phyloP scores from a whole-genome alignment of 345 rosid species.

The Tarenaya hassleriana region DNA sequence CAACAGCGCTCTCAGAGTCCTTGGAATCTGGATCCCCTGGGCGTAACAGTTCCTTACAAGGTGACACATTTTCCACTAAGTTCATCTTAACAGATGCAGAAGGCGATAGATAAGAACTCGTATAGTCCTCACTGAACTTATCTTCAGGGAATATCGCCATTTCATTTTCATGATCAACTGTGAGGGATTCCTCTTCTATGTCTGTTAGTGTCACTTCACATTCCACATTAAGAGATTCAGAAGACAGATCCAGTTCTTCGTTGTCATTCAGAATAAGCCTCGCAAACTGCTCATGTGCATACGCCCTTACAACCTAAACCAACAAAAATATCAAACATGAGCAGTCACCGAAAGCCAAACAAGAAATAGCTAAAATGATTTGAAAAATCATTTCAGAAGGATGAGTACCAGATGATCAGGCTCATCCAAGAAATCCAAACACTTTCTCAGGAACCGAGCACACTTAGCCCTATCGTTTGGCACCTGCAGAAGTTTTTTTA shows the following conservation, averaged over 20 bases:
- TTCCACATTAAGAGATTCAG: conserved; percentile 51
- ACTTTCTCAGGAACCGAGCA: conserved; percentile 67
- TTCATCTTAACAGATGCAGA: conserved; percentile 36
- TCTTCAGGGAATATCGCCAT: conserved; percentile 29
- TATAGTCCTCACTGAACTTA: conserved; percentile 27
- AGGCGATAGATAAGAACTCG: conserved; percentile 23
- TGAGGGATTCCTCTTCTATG: conserved; percentile 42
- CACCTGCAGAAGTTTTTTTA: conserved; percentile 42
- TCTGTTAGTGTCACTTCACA: conserved; percentile 50
- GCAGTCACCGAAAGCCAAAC: conserved; percentile 10
- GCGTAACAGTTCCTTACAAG: conserved; percentile 23
- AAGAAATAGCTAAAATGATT: conserved; percentile 6
- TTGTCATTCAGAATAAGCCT: conserved; percentile 73
- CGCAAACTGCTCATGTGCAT: conserved; percentile 94
- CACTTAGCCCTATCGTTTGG: conserved; percentile 64
- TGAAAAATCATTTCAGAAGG: conserved; percentile 1
- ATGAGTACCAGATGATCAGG: conserved; percentile 73
- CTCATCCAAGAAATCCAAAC: conserved; percentile 76
- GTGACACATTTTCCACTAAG: conserved; percentile 31
- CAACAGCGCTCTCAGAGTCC: conserved; percentile 20
- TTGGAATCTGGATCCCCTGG: conserved; percentile 26
- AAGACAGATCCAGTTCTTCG: conserved; percentile 50
- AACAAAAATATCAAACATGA: conserved; percentile 18
- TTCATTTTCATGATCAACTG: conserved; percentile 32
- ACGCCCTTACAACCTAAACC: conserved; percentile 84